These are phyloP conservation scores for Heliamphora exappendiculata DNA, from an alignment of 148 eudicot genomes.

Conservation along the genomic window DNA sequence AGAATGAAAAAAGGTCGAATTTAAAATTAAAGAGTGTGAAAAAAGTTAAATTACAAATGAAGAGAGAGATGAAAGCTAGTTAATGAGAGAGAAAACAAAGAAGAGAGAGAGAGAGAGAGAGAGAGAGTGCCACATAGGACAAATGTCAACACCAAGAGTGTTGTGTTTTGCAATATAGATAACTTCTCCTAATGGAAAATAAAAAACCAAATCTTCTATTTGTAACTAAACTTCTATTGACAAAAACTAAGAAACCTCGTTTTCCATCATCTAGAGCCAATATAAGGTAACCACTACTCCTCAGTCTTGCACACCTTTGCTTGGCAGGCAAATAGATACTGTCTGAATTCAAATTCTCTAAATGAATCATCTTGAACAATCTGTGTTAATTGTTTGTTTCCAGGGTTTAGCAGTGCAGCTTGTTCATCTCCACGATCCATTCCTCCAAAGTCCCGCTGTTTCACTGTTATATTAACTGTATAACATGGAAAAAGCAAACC, in stretches of 20 bases:
- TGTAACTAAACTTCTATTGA: neutral
- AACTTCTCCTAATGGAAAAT: neutral
- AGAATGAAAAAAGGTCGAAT: too few species aligned
- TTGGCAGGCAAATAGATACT: slow-evolving; percentile 95
- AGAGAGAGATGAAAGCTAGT: too few species aligned
- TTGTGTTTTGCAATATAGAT: too few species aligned
- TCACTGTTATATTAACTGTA: slow-evolving; percentile 63
- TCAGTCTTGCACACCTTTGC: slow-evolving; percentile 61
- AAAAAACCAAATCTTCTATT: neutral
- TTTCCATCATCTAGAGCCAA: slow-evolving; percentile 7
- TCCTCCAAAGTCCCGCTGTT: slow-evolving; percentile 82
- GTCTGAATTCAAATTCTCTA: slow-evolving; percentile 94
- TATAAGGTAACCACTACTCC: slow-evolving; percentile 12
- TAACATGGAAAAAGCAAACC: slow-evolving; percentile 7
- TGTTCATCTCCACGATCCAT: slow-evolving; percentile 89
- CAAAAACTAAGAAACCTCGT: neutral
- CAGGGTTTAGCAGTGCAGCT: slow-evolving; percentile 68
- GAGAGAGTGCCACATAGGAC: too few species aligned
- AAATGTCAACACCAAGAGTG: too few species aligned
- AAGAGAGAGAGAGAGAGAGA: too few species aligned
- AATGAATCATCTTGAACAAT: slow-evolving; percentile 94
- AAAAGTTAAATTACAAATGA: too few species aligned
- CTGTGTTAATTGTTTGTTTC: slow-evolving; percentile 58
- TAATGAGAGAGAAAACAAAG: too few species aligned
- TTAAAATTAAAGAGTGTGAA: too few species aligned